phyloP scores from a whole-genome alignment of 1,284 basidiomycete species.

The Ceratobasidium theobromae region DNA sequence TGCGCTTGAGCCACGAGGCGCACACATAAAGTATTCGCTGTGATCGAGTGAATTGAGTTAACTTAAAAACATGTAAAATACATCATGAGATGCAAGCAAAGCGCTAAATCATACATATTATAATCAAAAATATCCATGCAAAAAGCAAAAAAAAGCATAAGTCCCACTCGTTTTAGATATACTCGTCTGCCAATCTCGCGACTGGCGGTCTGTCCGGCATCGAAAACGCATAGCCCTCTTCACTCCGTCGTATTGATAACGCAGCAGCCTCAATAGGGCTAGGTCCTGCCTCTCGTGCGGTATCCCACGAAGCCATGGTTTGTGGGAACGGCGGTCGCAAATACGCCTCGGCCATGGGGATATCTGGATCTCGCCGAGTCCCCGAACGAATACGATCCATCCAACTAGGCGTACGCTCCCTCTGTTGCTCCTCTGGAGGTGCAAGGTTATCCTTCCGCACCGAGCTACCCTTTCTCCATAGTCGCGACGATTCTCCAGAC shows the following conservation, averaged over 20 bases:
- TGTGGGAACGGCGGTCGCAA: not conserved
- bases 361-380: slow-evolving; percentile 2
- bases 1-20: not conserved
- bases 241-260: slow-evolving; percentile 13
- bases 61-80: not conserved
- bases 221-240: slow-evolving; percentile 3
- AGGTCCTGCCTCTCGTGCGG: slow-evolving; percentile 8
- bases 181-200: slow-evolving; percentile 11
- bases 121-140: not conserved
- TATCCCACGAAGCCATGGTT: slow-evolving; percentile 22
- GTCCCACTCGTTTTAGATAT: not conserved
- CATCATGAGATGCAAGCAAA: not conserved
- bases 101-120: not conserved
- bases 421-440: not conserved
- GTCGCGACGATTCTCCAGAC: not conserved
- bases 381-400: slow-evolving; percentile 1
- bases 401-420: slow-evolving; percentile 9
- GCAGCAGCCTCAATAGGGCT: slow-evolving; percentile 18
- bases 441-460: not conserved
- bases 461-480: not conserved
- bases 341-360: not conserved
- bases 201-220: not conserved
- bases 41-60: not conserved
- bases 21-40: too few species aligned
- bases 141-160: not conserved